Evolutionary conservation across 1,139 yeast genomes (phyloP).

Genomic region (Kodamaea anthophila): DNA sequence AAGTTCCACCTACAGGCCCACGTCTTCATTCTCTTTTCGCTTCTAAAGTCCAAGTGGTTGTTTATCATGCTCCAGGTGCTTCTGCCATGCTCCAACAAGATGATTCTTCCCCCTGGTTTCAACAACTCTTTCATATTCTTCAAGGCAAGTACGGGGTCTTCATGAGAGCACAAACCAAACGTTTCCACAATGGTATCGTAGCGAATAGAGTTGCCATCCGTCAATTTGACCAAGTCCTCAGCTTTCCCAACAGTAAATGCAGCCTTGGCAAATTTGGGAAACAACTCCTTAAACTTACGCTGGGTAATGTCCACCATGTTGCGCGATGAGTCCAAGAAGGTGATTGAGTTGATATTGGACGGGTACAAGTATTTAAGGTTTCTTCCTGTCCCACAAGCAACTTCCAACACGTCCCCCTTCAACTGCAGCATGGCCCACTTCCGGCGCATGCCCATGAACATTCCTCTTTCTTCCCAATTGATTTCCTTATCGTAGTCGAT

Average conservation of each 20-base stretch:
- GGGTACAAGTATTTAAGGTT: slow-evolving; percentile 71
- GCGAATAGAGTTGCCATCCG: slow-evolving; percentile 40
- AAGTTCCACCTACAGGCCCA: slow-evolving; percentile 99
- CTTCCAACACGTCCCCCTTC: slow-evolving; percentile 85
- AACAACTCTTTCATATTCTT: slow-evolving; percentile 65
- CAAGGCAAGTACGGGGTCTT: slow-evolving; percentile 82
- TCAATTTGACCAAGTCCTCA: slow-evolving; percentile 65
- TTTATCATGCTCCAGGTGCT: slow-evolving; percentile 76
- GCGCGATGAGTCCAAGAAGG: slow-evolving; percentile 77
- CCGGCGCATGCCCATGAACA: slow-evolving; percentile 78
- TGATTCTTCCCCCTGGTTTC: slow-evolving; percentile 87
- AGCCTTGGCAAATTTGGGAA: slow-evolving; percentile 61
- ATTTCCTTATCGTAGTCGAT: slow-evolving; percentile 76
- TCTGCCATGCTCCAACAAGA: slow-evolving; percentile 88
- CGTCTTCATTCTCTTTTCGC: slow-evolving; percentile 74
- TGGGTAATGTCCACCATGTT: slow-evolving; percentile 83
- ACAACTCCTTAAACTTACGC: slow-evolving; percentile 61
- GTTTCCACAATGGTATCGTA: slow-evolving; percentile 93
- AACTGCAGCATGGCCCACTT: slow-evolving; percentile 77
- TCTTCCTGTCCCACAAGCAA: slow-evolving; percentile 95
- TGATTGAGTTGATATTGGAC: slow-evolving; percentile 57
- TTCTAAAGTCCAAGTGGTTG: slow-evolving; percentile 73
- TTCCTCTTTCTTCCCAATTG: slow-evolving; percentile 78
- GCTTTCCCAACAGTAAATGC: slow-evolving; percentile 92
- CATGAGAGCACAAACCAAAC: slow-evolving; percentile 92